A percentile compares a stretch with the other conserved stretches of the same genome.
These are phyloP conservation scores for Kwoniella europaea DNA, from an alignment of 768 basidiomycete species.

Conservation along the genomic window DNA sequence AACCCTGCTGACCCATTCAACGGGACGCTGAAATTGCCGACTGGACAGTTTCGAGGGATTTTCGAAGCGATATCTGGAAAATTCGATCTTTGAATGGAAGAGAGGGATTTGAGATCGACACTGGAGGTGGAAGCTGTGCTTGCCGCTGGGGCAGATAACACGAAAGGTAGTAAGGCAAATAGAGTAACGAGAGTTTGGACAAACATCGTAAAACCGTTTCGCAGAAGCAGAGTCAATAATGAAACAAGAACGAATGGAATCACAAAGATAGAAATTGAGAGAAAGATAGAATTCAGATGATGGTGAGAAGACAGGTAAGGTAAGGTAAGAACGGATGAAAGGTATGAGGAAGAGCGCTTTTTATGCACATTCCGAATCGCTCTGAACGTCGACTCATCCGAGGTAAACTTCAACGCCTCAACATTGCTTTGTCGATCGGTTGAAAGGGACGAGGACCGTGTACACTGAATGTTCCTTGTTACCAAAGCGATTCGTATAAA, in stretches of 20 bases:
- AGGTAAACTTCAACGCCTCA: neutral
- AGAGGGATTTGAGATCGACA: neutral
- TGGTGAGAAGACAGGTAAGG: neutral
- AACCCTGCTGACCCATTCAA: conserved; percentile 15
- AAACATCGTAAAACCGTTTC: neutral
- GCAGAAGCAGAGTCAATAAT: neutral
- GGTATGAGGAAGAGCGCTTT: neutral
- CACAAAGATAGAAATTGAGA: neutral
- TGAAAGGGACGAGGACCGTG: neutral
- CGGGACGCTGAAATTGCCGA: conserved; percentile 28
- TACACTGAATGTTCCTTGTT: neutral
- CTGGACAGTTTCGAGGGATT: conserved; percentile 13
- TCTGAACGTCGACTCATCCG: neutral
- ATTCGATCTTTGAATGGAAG: conserved; percentile 5
- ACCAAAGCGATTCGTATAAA: neutral
- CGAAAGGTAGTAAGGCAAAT: neutral
- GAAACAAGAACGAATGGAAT: neutral
- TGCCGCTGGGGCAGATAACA: neutral
- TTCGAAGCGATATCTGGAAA: neutral
- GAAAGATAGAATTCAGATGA: neutral
- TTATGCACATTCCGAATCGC: neutral
- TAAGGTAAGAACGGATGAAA: neutral
- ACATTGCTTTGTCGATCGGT: neutral
- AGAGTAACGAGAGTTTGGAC: neutral
- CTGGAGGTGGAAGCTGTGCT: neutral